These are phyloP conservation scores for Xylaria flabelliformis DNA, from an alignment of 495 filamentous ascomycete species.

Conservation along the genomic window DNA sequence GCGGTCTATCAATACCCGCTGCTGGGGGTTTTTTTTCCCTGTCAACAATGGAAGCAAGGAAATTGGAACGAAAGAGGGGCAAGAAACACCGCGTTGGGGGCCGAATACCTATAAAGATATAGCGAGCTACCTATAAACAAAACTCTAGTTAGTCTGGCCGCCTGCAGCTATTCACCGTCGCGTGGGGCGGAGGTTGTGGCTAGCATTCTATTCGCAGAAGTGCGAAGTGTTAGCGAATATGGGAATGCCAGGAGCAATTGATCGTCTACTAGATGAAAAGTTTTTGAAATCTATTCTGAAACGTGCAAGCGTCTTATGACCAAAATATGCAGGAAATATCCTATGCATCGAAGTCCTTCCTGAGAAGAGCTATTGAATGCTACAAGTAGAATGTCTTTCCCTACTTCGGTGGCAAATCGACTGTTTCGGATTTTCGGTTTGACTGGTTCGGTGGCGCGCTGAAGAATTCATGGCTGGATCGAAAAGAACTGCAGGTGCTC, in stretches of 20 bases:
- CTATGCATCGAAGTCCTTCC: not conserved
- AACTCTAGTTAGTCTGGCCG: not conserved
- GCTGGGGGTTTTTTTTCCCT: not conserved
- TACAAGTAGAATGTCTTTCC: not conserved
- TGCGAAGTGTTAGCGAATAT: not conserved
- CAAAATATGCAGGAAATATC: not conserved
- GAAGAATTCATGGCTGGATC: not conserved
- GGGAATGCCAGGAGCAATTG: not conserved
- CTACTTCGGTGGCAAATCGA: not conserved
- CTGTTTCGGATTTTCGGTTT: not conserved
- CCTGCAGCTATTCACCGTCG: not conserved
- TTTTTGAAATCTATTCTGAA: not conserved
- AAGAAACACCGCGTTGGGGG: constrained; percentile 12
- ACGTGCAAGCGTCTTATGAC: not conserved
- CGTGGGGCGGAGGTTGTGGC: not conserved
- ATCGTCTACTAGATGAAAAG: not conserved
- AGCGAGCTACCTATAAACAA: not conserved
- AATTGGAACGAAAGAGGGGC: not conserved
- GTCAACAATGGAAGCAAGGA: not conserved
- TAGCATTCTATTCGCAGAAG: not conserved
- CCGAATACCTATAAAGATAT: not conserved
- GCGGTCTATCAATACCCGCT: not conserved
- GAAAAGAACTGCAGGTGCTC: not conserved
- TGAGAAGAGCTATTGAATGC: not conserved
- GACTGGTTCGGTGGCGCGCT: not conserved